Percentiles rank a stretch among this genome's conserved stretches.
Evolutionary conservation across 1,284 basidiomycete species (phyloP).

Genomic region (Bjerkandera adusta): DNA sequence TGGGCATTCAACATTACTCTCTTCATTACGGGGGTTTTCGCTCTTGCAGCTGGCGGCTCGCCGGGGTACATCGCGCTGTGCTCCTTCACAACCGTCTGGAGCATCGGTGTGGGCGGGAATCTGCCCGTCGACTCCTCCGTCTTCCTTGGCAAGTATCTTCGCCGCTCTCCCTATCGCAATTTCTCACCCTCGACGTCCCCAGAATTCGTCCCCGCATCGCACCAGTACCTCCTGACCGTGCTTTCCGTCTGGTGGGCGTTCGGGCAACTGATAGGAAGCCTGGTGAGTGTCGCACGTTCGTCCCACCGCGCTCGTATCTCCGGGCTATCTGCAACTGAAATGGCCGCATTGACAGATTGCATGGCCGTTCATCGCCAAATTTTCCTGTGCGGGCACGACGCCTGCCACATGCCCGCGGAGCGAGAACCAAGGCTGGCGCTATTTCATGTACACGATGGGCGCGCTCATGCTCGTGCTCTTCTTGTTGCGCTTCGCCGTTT

Average conservation of each 20-base stretch:
- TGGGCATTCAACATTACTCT: conserved; percentile 77
- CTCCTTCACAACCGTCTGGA: conserved; percentile 53
- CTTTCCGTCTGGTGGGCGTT: conserved; percentile 68
- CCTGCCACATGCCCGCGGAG: conserved; percentile 9
- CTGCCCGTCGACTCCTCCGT: conserved; percentile 78
- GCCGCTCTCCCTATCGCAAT: background rate
- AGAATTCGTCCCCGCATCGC: conserved; percentile 60
- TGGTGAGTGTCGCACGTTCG: conserved; percentile 37
- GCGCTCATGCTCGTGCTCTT: conserved; percentile 66
- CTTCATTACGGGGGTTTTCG: conserved; percentile 69
- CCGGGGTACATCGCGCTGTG: conserved; percentile 51
- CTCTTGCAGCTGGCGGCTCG: conserved; percentile 57
- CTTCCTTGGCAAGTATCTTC: conserved; percentile 55
- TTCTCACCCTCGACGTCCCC: background rate
- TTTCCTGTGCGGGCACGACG: conserved; percentile 33
- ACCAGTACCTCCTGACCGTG: conserved; percentile 62
- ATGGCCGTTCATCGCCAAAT: conserved; percentile 65
- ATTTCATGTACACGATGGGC: conserved; percentile 62
- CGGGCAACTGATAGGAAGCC: conserved; percentile 55
- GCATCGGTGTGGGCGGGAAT: conserved; percentile 70
- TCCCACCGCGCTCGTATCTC: conserved; percentile 25
- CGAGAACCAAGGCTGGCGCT: conserved; percentile 73
- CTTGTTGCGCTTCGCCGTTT: conserved; percentile 68
- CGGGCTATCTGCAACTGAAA: conserved; percentile 11
- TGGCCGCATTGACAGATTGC: conserved; percentile 41